phyloP scores from a whole-genome alignment of 2,329 filamentous ascomycete genomes.

The Aspergillus sp. region DNA sequence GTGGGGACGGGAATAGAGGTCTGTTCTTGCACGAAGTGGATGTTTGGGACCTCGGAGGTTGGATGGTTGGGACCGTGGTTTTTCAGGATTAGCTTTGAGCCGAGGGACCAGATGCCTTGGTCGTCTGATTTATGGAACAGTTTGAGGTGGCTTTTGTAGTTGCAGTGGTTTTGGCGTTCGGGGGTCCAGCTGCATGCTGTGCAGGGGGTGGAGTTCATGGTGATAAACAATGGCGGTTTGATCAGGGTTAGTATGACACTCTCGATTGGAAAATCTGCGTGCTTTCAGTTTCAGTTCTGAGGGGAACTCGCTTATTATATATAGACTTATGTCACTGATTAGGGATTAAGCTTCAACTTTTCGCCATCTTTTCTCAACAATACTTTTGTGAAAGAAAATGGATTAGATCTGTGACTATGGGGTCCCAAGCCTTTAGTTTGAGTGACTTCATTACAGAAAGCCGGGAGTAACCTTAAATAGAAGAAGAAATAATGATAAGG shows the following conservation, averaged over 20 bases:
- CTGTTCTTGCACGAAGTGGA: constrained; percentile 21
- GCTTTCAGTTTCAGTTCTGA: too few relatives aligned
- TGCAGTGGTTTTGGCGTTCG: constrained; percentile 7
- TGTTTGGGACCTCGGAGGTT: constrained; percentile 19
- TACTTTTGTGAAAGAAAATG: too few relatives aligned
- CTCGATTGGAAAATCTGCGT: too few relatives aligned
- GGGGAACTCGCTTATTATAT: too few relatives aligned
- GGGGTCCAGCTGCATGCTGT: constrained; percentile 12
- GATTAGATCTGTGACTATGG: too few relatives aligned
- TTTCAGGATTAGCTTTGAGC: constrained; percentile 33
- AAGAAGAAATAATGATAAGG: too few relatives aligned
- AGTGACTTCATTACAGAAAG: fast-evolving
- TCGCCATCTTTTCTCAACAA: too few relatives aligned
- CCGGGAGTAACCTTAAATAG: too few relatives aligned
- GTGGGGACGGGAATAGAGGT: constrained; percentile 25
- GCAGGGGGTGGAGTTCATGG: not conserved
- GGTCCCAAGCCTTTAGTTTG: fast-evolving
- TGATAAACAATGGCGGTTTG: too few relatives aligned
- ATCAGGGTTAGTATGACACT: too few relatives aligned
- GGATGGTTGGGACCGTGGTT: constrained; percentile 20
- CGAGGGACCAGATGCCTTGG: constrained; percentile 34
- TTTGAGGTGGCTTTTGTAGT: constrained; percentile 14
- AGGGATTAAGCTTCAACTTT: too few relatives aligned
- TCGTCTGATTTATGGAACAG: constrained; percentile 25
- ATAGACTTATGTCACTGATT: too few relatives aligned